A percentile compares a stretch with the other conserved stretches of the same genome.
phyloP scores from a whole-genome alignment of 1,139 yeast species.

The Suhomyces yuchorum region DNA sequence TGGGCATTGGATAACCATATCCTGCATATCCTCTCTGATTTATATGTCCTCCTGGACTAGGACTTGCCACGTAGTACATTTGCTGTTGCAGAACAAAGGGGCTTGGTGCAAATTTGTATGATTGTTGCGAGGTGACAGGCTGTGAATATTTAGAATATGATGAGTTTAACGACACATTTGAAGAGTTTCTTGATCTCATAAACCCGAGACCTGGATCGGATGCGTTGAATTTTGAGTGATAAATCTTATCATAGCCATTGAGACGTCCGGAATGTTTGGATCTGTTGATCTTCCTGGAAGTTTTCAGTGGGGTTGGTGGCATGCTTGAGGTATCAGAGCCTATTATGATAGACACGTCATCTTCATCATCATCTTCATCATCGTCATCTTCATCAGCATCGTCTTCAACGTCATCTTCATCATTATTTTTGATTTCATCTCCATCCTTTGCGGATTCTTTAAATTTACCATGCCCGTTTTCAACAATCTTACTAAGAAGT shows the following conservation, averaged over 20 bases:
- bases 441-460: neutral
- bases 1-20: conserved; percentile 11
- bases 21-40: conserved; percentile 9
- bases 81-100: conserved; percentile 26
- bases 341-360: conserved; percentile 47
- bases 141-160: conserved; percentile 19
- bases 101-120: conserved; percentile 18
- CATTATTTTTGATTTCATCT: neutral
- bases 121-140: conserved; percentile 13
- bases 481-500: neutral
- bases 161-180: conserved; percentile 29
- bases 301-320: conserved; percentile 20
- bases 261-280: conserved; percentile 4
- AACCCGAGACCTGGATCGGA: conserved; percentile 15
- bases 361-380: conserved; percentile 42
- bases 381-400: conserved; percentile 30
- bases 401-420: conserved; percentile 17
- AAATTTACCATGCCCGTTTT: neutral
- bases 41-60: conserved; percentile 11
- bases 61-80: conserved; percentile 14
- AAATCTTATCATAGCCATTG: conserved; percentile 11
- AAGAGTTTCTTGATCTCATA: conserved; percentile 26
- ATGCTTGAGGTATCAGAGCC: conserved; percentile 38
- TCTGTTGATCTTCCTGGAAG: conserved; percentile 12
- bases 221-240: conserved; percentile 12